These are phyloP conservation scores for Corylus avellana DNA, from an alignment of 306 rosid species.

Conservation along the genomic window DNA sequence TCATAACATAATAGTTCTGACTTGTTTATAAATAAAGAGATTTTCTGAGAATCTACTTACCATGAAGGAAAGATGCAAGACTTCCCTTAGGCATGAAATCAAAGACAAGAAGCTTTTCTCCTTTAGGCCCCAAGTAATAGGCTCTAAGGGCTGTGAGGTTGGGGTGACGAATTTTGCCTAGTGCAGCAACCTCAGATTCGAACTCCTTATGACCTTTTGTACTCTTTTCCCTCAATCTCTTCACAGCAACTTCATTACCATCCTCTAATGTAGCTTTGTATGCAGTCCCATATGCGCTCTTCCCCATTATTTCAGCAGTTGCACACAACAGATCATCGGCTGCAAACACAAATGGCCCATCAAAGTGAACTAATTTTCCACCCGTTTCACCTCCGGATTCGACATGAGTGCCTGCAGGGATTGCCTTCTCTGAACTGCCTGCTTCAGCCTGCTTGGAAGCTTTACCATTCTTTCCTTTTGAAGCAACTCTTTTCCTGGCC, in stretches of 20 bases:
- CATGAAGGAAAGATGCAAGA: constrained; percentile 87
- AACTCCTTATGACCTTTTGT: constrained; percentile 86
- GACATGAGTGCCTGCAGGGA: constrained; percentile 39
- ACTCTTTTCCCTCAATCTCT: constrained; percentile 82
- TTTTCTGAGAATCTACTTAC: constrained; percentile 40
- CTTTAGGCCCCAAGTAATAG: constrained; percentile 73
- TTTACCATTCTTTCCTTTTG: constrained; percentile 48
- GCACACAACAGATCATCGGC: constrained; percentile 91
- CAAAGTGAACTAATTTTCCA: constrained; percentile 76
- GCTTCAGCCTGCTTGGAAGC: constrained; percentile 39
- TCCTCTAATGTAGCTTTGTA: constrained; percentile 87
- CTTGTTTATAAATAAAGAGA: not conserved
- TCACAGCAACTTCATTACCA: constrained; percentile 84
- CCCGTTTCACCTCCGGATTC: constrained; percentile 81
- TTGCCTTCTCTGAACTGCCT: constrained; percentile 53
- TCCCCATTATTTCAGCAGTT: constrained; percentile 93
- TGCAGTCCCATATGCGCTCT: constrained; percentile 86
- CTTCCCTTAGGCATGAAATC: constrained; percentile 87
- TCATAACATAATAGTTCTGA: too few species aligned
- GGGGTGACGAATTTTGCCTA: constrained; percentile 76
- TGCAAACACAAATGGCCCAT: constrained; percentile 85
- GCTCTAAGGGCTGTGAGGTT: constrained; percentile 83
- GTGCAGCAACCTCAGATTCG: constrained; percentile 72
- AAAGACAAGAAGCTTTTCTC: constrained; percentile 89
- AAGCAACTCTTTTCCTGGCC: constrained; percentile 59